Evolutionary conservation across 2,329 filamentous ascomycete species (phyloP).

Genomic region (Fonsecaea pedrosoi): DNA sequence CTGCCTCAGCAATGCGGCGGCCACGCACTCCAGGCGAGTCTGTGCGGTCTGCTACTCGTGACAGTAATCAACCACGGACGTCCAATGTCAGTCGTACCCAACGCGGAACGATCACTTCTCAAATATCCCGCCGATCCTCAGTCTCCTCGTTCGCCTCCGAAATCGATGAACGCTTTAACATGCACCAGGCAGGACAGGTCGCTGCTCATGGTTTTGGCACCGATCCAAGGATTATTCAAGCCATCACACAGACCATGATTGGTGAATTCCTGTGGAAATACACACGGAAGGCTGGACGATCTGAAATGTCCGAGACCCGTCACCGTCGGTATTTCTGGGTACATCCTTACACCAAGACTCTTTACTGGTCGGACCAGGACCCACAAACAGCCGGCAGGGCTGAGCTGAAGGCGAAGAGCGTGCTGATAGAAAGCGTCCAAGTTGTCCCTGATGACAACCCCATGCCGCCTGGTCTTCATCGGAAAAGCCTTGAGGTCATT

Average conservation of each 20-base stretch:
- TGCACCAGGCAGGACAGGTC: constrained; percentile 63
- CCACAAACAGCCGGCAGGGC: constrained; percentile 77
- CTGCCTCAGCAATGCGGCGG: constrained; percentile 75
- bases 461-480: constrained; percentile 90
- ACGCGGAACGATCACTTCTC: constrained; percentile 46
- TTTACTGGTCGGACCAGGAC: constrained; percentile 96
- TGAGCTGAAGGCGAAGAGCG: constrained; percentile 84
- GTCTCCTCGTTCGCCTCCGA: constrained; percentile 96
- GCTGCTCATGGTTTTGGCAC: constrained; percentile 71
- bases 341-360: constrained; percentile 91
- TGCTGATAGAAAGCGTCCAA: constrained; percentile 89
- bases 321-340: constrained; percentile 99
- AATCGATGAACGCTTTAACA: constrained; percentile 88
- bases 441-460: constrained; percentile 95
- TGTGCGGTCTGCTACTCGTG: constrained; percentile 54
- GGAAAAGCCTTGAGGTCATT: constrained; percentile 89
- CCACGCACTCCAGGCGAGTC: constrained; percentile 68
- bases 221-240: constrained; percentile 97
- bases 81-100: constrained; percentile 38
- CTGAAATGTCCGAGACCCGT: constrained; percentile 84
- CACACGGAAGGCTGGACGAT: constrained; percentile 89
- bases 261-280: constrained; percentile 99
- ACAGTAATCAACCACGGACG: constrained; percentile 66
- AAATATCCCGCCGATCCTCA: constrained; percentile 74
- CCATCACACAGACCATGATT: constrained; percentile 99